A percentile compares a stretch with the other conserved stretches of the same genome.
phyloP scores from a whole-genome alignment of 768 basidiomycete species.

The Agaricus sinodeliciosus region DNA sequence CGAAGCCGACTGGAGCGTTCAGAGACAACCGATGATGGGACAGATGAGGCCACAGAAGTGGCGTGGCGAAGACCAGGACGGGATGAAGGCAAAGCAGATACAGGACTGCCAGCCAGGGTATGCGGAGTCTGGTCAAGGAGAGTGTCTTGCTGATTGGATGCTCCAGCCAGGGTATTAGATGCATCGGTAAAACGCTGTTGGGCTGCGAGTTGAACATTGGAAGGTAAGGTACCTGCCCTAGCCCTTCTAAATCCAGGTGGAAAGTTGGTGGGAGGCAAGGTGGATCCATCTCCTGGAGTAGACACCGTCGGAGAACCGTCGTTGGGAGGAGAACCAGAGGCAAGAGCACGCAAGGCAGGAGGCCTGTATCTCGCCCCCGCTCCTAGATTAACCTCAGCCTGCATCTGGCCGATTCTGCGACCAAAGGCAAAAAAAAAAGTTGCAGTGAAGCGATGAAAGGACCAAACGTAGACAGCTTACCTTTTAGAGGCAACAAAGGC shows the following conservation, averaged over 20 bases:
- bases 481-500: conserved; percentile 70
- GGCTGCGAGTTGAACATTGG: conserved; percentile 85
- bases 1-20: conserved; percentile 81
- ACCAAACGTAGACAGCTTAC: conserved; percentile 29
- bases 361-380: conserved; percentile 59
- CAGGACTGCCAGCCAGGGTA: conserved; percentile 39
- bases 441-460: conserved; percentile 15
- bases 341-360: conserved; percentile 70
- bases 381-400: conserved; percentile 57
- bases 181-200: conserved; percentile 67
- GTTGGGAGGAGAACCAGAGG: conserved; percentile 66
- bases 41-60: conserved; percentile 56
- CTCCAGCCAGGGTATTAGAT: conserved; percentile 41
- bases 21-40: conserved; percentile 41
- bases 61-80: conserved; percentile 71
- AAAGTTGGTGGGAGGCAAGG: conserved; percentile 67
- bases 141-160: conserved; percentile 23
- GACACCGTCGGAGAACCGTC: conserved; percentile 54
- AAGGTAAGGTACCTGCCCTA: conserved; percentile 96
- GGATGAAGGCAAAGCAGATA: conserved; percentile 35
- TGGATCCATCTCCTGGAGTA: conserved; percentile 50
- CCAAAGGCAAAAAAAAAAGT: conserved; percentile 9
- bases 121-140: conserved; percentile 44
- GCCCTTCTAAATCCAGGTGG: conserved; percentile 89
- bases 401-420: conserved; percentile 76